These are phyloP conservation scores for Ilex asprella DNA, from an alignment of 257 asterid genomes.

Conservation along the genomic window DNA sequence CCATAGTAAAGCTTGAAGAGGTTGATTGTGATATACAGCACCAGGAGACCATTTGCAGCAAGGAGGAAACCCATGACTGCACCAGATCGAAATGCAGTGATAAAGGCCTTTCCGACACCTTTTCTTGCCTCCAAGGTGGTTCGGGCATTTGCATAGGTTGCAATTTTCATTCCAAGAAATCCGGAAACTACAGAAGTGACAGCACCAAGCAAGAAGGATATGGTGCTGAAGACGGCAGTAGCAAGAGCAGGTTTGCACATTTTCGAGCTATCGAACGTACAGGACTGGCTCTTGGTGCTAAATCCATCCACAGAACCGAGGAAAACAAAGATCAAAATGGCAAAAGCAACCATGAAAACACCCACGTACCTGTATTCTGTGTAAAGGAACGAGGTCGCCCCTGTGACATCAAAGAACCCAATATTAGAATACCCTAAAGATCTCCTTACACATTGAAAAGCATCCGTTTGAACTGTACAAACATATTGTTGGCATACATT, in stretches of 20 bases:
- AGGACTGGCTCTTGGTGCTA: slow-evolving; percentile 50
- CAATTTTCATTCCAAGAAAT: slow-evolving; percentile 88
- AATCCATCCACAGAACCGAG: slow-evolving; percentile 85
- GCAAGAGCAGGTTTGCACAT: slow-evolving; percentile 80
- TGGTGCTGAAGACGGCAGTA: slow-evolving; percentile 65
- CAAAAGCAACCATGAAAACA: slow-evolving; percentile 75
- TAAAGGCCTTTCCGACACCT: slow-evolving; percentile 87
- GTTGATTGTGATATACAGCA: slow-evolving; percentile 54
- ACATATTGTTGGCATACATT: too few relatives aligned
- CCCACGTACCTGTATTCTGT: slow-evolving; percentile 74
- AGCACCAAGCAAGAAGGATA: slow-evolving; percentile 72
- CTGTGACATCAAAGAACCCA: slow-evolving; percentile 27
- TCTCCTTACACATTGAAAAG: too few relatives aligned
- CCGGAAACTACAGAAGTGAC: slow-evolving; percentile 80
- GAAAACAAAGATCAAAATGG: slow-evolving; percentile 62
- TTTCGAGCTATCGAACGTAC: slow-evolving; percentile 50
- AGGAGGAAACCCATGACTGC: slow-evolving; percentile 96
- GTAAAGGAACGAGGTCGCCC: slow-evolving; percentile 74
- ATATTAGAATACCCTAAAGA: not conserved
- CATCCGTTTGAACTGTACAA: too few relatives aligned
- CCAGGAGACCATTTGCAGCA: slow-evolving; percentile 81
- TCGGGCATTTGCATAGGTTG: slow-evolving; percentile 84
- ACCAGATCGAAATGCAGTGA: slow-evolving; percentile 74
- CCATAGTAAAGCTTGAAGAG: slow-evolving; percentile 75
- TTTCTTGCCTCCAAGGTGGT: slow-evolving; percentile 86